Evolutionary conservation across 805 yeast species (phyloP).

Genomic region (Wickerhamiella australiensis): DNA sequence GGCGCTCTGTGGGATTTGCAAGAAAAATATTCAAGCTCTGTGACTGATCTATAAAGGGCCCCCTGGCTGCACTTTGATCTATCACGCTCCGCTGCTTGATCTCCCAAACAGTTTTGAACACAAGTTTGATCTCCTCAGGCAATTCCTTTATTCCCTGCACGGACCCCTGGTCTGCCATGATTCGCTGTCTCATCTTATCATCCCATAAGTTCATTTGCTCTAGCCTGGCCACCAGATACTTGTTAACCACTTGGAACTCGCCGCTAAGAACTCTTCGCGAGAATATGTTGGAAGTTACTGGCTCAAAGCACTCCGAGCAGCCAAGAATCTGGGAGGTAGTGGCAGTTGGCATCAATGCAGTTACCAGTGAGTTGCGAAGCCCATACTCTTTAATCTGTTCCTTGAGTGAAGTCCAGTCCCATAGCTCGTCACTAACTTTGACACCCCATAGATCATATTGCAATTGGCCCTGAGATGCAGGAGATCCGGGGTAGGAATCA

Average conservation of each 20-base stretch:
- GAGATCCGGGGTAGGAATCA: slow-evolving; percentile 64
- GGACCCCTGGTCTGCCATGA: slow-evolving; percentile 70
- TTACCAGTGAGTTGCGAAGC: slow-evolving; percentile 67
- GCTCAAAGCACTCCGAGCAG: slow-evolving; percentile 87
- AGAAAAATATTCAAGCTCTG: slow-evolving; percentile 84
- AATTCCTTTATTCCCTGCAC: slow-evolving; percentile 58
- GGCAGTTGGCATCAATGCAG: slow-evolving; percentile 97
- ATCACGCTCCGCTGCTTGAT: slow-evolving; percentile 66
- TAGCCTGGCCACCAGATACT: slow-evolving; percentile 65
- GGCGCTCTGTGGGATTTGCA: slow-evolving; percentile 80
- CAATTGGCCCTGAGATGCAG: slow-evolving; percentile 65
- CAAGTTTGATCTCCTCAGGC: slow-evolving; percentile 53
- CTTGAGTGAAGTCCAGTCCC: slow-evolving; percentile 72
- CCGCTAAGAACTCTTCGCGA: slow-evolving; percentile 81
- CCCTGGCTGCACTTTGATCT: slow-evolving; percentile 71
- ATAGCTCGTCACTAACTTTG: slow-evolving; percentile 49
- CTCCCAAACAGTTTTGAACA: slow-evolving; percentile 92
- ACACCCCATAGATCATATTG: slow-evolving; percentile 80
- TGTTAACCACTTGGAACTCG: slow-evolving; percentile 81
- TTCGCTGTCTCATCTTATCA: slow-evolving; percentile 55
- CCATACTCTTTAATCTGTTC: slow-evolving; percentile 46
- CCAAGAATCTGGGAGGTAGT: slow-evolving; percentile 92
- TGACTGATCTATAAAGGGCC: slow-evolving; percentile 69
- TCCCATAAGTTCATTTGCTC: slow-evolving; percentile 71
- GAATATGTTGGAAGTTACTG: slow-evolving; percentile 80